Evolutionary conservation across 257 asterid species (phyloP), one percentile per base, ranked within the genome.

Genomic region (Dorcoceras hygrometricum): DNA sequence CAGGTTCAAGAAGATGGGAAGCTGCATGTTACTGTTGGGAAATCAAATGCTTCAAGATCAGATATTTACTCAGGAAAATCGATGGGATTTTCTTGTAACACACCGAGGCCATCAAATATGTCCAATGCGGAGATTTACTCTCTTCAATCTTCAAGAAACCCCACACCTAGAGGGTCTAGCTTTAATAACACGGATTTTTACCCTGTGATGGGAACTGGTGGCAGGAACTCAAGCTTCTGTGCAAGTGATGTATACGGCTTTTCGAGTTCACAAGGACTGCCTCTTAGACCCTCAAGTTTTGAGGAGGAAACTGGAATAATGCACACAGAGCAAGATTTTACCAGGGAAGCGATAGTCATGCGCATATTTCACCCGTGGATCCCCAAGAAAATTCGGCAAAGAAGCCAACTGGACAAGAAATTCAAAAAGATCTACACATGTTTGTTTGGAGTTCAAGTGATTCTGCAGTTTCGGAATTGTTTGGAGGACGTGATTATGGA

Each of bases 401-500:
- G 84, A 80, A 82, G 71, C 60, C 76, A 6, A 82, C 79, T 63
- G 95, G 86, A 5, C 80, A 68, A n/a, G 92, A 78, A 54, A 89
- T 83, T 27, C 91, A 83, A 19, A 88, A 83, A 48, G 97, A 91
- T 75, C 87, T 91, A 18, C 96, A 91, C 22, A 91, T 91, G 97
- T 88, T 88, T 57, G 97, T 91, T 24, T 91, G 97, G 97, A 88
- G 97, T 73, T 88, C 96, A 12, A 91, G 97, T 56, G 86, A 87
- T 63, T 91, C 97, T 39, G 96, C 97, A 0, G 96, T 88, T 58
- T 91, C 97, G 1, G 97, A 91, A 65, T 96, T 90, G 16, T 90
- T 86, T 65, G 95, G 96, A 4, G 92, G 95, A 26, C 88, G 77
- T 71, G 89, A 87, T 57, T 74, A 80, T 69, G 84, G 87, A 4